Evolutionary conservation across 2,329 filamentous ascomycete species (phyloP).

Genomic region (Orbilia oligospora): DNA sequence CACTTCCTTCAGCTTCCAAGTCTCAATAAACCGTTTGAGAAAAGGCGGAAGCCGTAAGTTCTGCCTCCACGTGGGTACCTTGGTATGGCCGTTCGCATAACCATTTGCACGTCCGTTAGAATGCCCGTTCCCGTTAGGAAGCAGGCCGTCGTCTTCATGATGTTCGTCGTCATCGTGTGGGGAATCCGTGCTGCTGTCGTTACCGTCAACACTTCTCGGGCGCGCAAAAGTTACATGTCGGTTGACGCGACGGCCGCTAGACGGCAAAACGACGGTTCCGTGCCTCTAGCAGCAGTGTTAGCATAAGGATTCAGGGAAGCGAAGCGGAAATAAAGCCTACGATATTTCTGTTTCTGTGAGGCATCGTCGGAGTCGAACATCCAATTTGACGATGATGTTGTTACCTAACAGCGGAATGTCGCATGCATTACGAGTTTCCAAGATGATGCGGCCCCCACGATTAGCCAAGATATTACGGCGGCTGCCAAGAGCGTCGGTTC

Average conservation of each 20-base stretch:
- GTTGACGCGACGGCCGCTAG: slow-evolving; percentile 74
- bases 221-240: slow-evolving; percentile 73
- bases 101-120: slow-evolving; percentile 9
- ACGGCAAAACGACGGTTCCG: slow-evolving; percentile 75
- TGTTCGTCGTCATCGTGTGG: slow-evolving; percentile 33
- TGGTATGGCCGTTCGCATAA: not conserved
- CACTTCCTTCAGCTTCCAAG: slow-evolving; percentile 69
- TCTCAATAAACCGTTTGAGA: slow-evolving; percentile 71
- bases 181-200: slow-evolving; percentile 63
- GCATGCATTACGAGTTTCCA: slow-evolving; percentile 7
- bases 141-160: slow-evolving; percentile 36
- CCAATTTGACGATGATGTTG: slow-evolving; percentile 33
- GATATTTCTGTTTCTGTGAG: slow-evolving; percentile 48
- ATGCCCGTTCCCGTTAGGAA: slow-evolving; percentile 37
- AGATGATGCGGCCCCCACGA: slow-evolving; percentile 28
- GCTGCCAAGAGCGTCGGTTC: slow-evolving; percentile 29
- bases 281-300: slow-evolving; percentile 64
- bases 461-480: slow-evolving; percentile 21
- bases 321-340: slow-evolving; percentile 30
- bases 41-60: slow-evolving; percentile 65
- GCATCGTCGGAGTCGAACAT: slow-evolving; percentile 47
- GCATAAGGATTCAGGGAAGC: slow-evolving; percentile 14
- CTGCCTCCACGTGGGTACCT: slow-evolving; percentile 53
- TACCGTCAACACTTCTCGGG: slow-evolving; percentile 64
- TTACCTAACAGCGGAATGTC: not conserved